Conservation (phyloP, 179 eudicot genomes). For the Silene coronaria region DNA sequence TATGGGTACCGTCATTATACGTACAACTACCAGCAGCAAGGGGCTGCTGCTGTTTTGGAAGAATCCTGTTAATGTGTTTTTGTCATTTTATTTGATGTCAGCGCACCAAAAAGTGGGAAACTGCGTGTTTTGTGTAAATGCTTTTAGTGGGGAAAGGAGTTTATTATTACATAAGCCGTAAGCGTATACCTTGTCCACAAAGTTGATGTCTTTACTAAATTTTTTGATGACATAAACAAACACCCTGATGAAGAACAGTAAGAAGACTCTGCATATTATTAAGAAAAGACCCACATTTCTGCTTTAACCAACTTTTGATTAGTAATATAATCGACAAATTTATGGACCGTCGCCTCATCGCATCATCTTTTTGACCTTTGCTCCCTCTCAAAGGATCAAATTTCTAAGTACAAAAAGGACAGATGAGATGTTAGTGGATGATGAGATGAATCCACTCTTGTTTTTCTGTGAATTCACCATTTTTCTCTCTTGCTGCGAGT, state of each 20-base stretch:
- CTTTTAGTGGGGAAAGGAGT: conserved; percentile 24
- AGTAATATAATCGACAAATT: conserved; percentile 5
- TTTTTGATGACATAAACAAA: conserved; percentile 22
- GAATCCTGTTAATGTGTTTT: conserved; percentile 16
- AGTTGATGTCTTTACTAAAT: conserved; percentile 9
- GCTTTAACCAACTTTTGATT: conserved; percentile 19
- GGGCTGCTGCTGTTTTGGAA: conserved; percentile 27
- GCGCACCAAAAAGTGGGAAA: conserved; percentile 37
- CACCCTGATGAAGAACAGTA: conserved; percentile 11
- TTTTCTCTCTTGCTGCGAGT: conserved; percentile 20
- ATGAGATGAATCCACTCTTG: conserved; percentile 29
- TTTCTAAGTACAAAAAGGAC: conserved; percentile 24
- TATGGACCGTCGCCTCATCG: conserved; percentile 22
- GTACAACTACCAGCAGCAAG: background rate
- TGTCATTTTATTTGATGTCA: conserved; percentile 29
- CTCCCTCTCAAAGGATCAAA: conserved; percentile 26
- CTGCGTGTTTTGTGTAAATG: conserved; percentile 27
- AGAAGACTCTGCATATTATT: background rate
- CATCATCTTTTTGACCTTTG: conserved; percentile 27
- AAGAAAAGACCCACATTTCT: conserved; percentile 15
- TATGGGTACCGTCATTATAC: too few relatives aligned
- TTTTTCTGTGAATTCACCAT: conserved; percentile 14
- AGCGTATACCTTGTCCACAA: conserved; percentile 2
- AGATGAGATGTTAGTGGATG: conserved; percentile 29
- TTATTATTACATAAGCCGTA: conserved; percentile 14